A percentile compares a stretch with the other conserved stretches of the same genome.
Conservation (phyloP, 169 alveolate species). For the Plasmodium ovale region DNA sequence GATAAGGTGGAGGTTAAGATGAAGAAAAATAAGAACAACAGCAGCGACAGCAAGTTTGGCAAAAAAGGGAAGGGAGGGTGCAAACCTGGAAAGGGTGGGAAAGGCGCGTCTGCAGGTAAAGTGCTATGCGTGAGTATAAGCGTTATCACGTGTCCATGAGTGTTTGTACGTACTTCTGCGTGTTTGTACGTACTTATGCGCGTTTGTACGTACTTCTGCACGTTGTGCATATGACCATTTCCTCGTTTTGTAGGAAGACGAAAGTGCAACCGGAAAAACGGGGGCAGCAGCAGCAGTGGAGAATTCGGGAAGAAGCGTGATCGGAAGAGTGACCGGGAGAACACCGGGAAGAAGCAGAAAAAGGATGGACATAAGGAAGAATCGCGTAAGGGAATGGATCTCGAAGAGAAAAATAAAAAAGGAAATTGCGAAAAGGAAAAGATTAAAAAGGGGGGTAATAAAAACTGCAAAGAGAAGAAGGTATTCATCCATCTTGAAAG, state of each 20-base stretch:
- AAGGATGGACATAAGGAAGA: conserved; percentile 1
- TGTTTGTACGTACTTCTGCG: neutral
- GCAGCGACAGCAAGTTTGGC: conserved; percentile 4
- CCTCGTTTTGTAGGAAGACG: neutral
- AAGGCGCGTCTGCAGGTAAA: conserved; percentile 20
- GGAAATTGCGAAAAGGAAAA: neutral
- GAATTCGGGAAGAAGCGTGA: conserved; percentile 13
- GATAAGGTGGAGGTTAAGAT: conserved; percentile 30
- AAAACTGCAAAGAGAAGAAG: conserved; percentile 38
- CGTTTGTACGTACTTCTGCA: neutral
- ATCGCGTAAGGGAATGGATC: neutral
- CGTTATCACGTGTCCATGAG: neutral
- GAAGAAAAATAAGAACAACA: conserved; percentile 62
- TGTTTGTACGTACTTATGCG: conserved; percentile 1
- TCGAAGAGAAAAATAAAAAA: neutral
- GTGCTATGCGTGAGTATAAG: too few species aligned
- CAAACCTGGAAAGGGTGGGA: neutral
- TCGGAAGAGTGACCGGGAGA: conserved; percentile 1
- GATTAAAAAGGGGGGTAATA: conserved; percentile 5
- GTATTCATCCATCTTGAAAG: conserved; percentile 56
- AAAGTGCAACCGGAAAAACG: conserved; percentile 3
- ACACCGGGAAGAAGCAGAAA: neutral
- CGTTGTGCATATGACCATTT: neutral
- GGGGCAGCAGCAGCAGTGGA: conserved; percentile 20
- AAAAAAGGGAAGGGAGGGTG: conserved; percentile 25